Base-by-base conservation (phyloP, 1,139 yeast species). In the Kodamaea anthophila region DNA sequence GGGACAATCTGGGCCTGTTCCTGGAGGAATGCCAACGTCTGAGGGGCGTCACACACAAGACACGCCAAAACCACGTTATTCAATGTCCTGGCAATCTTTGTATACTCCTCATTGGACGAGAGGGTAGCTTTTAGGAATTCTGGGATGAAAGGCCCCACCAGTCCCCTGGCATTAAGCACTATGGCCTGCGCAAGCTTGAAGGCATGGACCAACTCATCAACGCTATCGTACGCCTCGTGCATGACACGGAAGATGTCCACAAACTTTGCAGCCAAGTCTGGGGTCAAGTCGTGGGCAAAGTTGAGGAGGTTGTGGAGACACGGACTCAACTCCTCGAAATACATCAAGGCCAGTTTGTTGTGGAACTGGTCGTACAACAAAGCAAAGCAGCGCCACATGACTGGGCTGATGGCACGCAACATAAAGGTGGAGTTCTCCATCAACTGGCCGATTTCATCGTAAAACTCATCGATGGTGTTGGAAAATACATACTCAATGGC, bases 361-460 rank as follows among this genome's bases (percentile, higher is more conserved):
- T 67, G 60, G 42, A 85, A 68, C 2, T 78, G 61, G 19, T 60
- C 58, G 21, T 74, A 67, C 28, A 85, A 58, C 29, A 70, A 55
- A 27, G 67, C 73, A 43, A 86, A 77, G 24, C 79, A 59, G 28
- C 67, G 66, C 96, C 97, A 88, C 68, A 87, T 77, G 24, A 67
- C 58, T 9, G 85, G 83, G 7, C 88, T 74, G 13, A 91, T 77
- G 9, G 62, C 51, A 51, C 93, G 74, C 27, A 83, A 65, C 36
- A 86, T 65, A 52, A 82, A 88, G 0, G 93, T 76, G 16, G 93
- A 76, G 53, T 85, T 86, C 46, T 91, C 97, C 41, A 87, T 74
- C 47, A 91, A 67, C 46, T 86, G 95, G 40, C 87, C 77, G 24
- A 78, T 70, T 53, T 91, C 97, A 21, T 84, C 74, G 49, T 79